Conservation (phyloP, 2,329 filamentous ascomycete genomes). For the Aureobasidium vineae region DNA sequence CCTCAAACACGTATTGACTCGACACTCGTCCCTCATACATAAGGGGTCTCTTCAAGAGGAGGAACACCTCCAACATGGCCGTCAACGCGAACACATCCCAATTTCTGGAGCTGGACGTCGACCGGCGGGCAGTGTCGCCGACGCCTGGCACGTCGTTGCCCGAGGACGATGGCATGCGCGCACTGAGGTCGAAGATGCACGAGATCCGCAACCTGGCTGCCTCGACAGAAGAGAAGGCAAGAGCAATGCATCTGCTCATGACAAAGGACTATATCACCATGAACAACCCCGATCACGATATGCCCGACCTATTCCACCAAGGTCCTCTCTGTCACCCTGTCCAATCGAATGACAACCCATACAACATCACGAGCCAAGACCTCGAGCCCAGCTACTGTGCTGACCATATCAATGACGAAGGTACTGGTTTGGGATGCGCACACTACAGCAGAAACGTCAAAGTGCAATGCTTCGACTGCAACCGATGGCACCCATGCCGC, state of each 20-base stretch:
- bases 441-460: constrained; percentile 98
- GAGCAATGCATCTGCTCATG: constrained; percentile 51
- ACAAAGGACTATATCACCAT: constrained; percentile 45
- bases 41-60: not conserved
- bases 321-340: constrained; percentile 15
- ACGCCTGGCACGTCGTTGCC: constrained; percentile 38
- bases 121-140: not conserved
- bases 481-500: constrained; percentile 90
- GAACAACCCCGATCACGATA: constrained; percentile 7
- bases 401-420: constrained; percentile 48
- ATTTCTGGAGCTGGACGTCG: constrained; percentile 12
- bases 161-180: constrained; percentile 52
- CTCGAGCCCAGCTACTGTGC: constrained; percentile 39
- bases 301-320: constrained; percentile 4
- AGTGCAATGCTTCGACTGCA: constrained; percentile 85
- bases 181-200: constrained; percentile 49
- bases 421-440: constrained; percentile 68
- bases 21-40: not conserved
- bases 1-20: constrained; percentile 19
- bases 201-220: constrained; percentile 47
- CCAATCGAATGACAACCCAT: constrained; percentile 35
- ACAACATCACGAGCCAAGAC: constrained; percentile 38
- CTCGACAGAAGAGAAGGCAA: constrained; percentile 51
- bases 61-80: constrained; percentile 9
- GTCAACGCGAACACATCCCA: constrained; percentile 9